Evolutionary conservation across 2,329 filamentous ascomycete species (phyloP).

Genomic region (Xylariaceae sp.): DNA sequence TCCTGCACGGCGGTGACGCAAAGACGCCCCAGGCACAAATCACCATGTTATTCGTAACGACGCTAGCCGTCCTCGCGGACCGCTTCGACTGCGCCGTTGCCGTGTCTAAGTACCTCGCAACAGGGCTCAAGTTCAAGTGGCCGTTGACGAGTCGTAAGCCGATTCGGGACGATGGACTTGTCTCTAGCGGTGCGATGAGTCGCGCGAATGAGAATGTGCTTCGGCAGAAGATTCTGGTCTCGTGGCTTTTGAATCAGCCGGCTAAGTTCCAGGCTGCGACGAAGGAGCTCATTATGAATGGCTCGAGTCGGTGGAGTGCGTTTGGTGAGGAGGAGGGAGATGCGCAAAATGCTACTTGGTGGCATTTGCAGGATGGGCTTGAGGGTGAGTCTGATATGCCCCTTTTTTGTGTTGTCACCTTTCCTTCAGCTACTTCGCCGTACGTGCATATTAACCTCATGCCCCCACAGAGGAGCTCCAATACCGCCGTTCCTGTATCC

Average conservation of each 20-base stretch:
- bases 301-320: conserved; percentile 54
- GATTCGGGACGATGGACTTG: conserved; percentile 36
- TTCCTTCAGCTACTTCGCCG: no score
- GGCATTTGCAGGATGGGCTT: conserved; percentile 63
- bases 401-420: no score
- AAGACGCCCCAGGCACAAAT: conserved; percentile 34
- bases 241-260: conserved; percentile 59
- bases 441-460: no score
- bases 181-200: conserved; percentile 28
- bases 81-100: conserved; percentile 60
- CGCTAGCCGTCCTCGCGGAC: conserved; percentile 66
- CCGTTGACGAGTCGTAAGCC: conserved; percentile 40
- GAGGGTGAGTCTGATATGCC: conserved; percentile 49
- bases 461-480: conserved; percentile 63
- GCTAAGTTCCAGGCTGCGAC: conserved; percentile 57
- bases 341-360: conserved; percentile 51
- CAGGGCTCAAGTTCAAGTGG: conserved; percentile 50
- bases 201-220: conserved; percentile 57
- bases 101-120: conserved; percentile 50
- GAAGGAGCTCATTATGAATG: conserved; percentile 60
- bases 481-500: conserved; percentile 58
- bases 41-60: conserved; percentile 58
- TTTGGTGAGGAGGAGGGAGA: conserved; percentile 33
- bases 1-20: conserved; percentile 55
- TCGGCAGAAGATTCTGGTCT: conserved; percentile 64